Evolutionary conservation across 169 alveolate species (phyloP), one percentile per base, ranked within the genome.

Genomic region (Plasmodium berghei): DNA sequence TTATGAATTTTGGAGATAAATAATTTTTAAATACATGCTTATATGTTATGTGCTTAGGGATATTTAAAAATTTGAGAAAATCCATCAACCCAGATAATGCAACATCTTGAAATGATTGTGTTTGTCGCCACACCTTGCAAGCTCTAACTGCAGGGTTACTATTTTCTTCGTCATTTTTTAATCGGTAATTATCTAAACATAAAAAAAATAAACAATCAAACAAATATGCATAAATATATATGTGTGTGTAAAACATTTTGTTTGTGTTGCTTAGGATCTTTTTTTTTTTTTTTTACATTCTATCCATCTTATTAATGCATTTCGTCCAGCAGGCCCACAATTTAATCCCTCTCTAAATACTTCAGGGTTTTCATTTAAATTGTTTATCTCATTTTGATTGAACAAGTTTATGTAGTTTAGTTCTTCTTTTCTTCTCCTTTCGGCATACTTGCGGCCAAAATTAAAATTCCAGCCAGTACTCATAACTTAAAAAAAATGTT

Each of bases 291-390:
- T 55, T 28, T 52, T 72, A 94, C 96, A 94, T 69, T 94, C 96
- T 28, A 94, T 91, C 96, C 96, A 94, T 77, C 92, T 87, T 64
- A 94, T 87, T 66, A 94, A 91, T 18, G 96, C 90, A 66, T 93
- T 74, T 22, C 95, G 56, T 26, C 96, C 96, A 24, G 95, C 95
- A 12, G 96, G 96, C 14, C 96, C 96, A 90, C 96, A 94, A 87
- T 94, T 94, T 62, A 94, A 87, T n/a, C 95, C 95, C 24, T 71
- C 70, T 18, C 49, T 61, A 42, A 71, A 46, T 9, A 70, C 34
- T 24, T 54, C 87, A 59, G 46, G 42, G 46, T 69, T 56, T 58
- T 86, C 26, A 46, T 20, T 69, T 10, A 45, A 71, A 42, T 24
- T 70, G 26, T 52, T 52, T 62, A 86, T 58, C 0, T 24, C 87